Conservation (phyloP, 495 filamentous ascomycete genomes). For the Penicillium tannophilum region DNA sequence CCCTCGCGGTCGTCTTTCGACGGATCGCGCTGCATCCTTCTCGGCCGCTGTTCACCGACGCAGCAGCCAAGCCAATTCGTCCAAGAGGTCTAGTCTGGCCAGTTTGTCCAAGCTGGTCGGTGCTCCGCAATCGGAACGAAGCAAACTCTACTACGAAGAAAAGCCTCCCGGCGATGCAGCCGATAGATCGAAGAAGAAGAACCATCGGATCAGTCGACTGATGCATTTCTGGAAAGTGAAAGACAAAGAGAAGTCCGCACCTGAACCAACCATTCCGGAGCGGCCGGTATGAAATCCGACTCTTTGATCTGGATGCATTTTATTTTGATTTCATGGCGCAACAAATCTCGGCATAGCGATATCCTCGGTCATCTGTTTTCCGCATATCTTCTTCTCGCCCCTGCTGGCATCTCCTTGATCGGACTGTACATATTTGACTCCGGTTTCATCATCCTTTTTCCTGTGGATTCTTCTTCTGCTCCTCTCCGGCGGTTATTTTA, state of each 20-base stretch:
- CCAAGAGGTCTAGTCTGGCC: conserved; percentile 79
- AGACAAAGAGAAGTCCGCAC: conserved; percentile 44
- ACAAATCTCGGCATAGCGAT: conserved; percentile 35
- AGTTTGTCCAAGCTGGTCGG: conserved; percentile 84
- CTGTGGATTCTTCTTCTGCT: conserved; percentile 25
- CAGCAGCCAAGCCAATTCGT: conserved; percentile 40
- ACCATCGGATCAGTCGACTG: conserved; percentile 73
- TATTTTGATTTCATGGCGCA: conserved; percentile 33
- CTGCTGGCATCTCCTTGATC: conserved; percentile 17
- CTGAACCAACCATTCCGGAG: conserved; percentile 25
- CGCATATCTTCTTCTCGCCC: conserved; percentile 26
- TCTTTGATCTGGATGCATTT: conserved; percentile 26
- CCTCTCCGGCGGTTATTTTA: conserved; percentile 20
- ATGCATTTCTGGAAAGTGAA: conserved; percentile 82
- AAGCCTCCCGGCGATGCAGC: conserved; percentile 55
- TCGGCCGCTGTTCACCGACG: conserved; percentile 66
- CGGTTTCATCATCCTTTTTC: conserved; percentile 15
- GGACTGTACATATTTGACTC: conserved; percentile 32
- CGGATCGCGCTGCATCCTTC: conserved; percentile 69
- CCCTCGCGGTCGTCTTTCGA: conserved; percentile 45
- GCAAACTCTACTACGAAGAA: conserved; percentile 78
- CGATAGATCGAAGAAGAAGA: conserved; percentile 70
- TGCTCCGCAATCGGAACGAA: conserved; percentile 74
- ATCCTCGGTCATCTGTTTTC: conserved; percentile 23
- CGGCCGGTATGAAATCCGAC: conserved; percentile 25